phyloP scores from a whole-genome alignment of 2,329 filamentous ascomycete genomes.

The Ophiostoma perfectum region DNA sequence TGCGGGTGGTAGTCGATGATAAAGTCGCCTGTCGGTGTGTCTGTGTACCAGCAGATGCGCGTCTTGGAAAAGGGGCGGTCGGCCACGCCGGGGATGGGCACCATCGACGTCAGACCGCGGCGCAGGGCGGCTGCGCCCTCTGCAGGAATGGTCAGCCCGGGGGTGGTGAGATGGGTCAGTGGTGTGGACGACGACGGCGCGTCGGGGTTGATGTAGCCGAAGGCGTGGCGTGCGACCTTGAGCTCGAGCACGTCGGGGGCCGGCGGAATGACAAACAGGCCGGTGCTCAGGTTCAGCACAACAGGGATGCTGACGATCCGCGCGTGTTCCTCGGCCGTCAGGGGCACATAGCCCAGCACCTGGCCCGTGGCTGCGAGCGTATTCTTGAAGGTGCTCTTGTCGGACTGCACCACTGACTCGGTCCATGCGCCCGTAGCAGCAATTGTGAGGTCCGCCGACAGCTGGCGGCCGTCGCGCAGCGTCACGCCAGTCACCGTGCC shows the following conservation, averaged over 20 bases:
- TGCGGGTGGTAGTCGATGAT: slow-evolving; percentile 64
- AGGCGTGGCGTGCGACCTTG: slow-evolving; percentile 65
- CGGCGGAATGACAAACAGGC: slow-evolving; percentile 71
- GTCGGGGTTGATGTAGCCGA: slow-evolving; percentile 58
- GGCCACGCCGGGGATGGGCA: slow-evolving; percentile 52
- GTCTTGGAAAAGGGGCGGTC: slow-evolving; percentile 57
- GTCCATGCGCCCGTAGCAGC: slow-evolving; percentile 88
- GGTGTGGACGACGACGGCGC: slow-evolving; percentile 34
- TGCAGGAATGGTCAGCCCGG: slow-evolving; percentile 46
- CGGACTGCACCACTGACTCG: slow-evolving; percentile 39
- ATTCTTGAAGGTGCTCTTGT: slow-evolving; percentile 42
- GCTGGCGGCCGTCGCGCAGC: slow-evolving; percentile 35
- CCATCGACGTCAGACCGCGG: slow-evolving; percentile 53
- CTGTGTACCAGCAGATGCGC: slow-evolving; percentile 70
- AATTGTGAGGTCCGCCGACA: slow-evolving; percentile 60
- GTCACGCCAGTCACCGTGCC: slow-evolving; percentile 48
- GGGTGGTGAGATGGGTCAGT: slow-evolving; percentile 46
- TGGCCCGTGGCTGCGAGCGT: slow-evolving; percentile 78
- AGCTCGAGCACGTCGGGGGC: slow-evolving; percentile 45
- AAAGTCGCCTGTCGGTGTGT: slow-evolving; percentile 67
- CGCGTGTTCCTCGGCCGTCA: slow-evolving; percentile 61
- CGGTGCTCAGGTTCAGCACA: slow-evolving; percentile 63
- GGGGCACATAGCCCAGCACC: slow-evolving; percentile 67
- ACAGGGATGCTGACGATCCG: slow-evolving; percentile 63
- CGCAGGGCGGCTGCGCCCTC: slow-evolving; percentile 61